phyloP scores from a whole-genome alignment of 306 rosid genomes.

The Medicago ruthenica region DNA sequence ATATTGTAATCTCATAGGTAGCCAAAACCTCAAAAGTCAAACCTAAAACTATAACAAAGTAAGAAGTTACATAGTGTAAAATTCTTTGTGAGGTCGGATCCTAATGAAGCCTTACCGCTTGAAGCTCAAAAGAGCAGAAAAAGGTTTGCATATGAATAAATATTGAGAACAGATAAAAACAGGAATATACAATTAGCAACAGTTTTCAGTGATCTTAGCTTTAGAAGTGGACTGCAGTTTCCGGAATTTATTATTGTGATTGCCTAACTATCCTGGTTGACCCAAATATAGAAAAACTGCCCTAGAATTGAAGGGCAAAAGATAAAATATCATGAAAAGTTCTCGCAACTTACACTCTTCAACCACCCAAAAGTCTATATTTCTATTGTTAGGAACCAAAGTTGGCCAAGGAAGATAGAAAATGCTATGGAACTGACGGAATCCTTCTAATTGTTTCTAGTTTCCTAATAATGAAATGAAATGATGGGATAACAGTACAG shows the following conservation, averaged over 20 bases:
- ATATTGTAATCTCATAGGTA: no score
- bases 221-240: slow-evolving; percentile 1
- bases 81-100: not conserved
- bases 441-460: not conserved
- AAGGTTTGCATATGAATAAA: not conserved
- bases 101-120: not conserved
- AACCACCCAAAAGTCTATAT: not conserved
- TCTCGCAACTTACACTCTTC: not conserved
- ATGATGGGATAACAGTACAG: not conserved
- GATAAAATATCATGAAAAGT: slow-evolving; percentile 7
- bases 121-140: not conserved
- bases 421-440: not conserved
- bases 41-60: not conserved
- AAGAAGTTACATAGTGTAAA: no score
- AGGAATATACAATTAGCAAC: not conserved
- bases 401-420: not conserved
- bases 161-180: not conserved
- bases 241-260: slow-evolving; percentile 8
- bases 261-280: not conserved
- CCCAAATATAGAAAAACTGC: slow-evolving; percentile 1
- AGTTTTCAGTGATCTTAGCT: not conserved
- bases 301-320: slow-evolving; percentile 14
- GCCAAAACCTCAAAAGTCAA: not conserved
- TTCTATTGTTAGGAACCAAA: not conserved
- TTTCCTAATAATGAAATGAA: not conserved